A percentile compares a stretch with the other conserved stretches of the same genome.
Conservation (phyloP, 345 rosid genomes). For the Citrus reticulata region DNA sequence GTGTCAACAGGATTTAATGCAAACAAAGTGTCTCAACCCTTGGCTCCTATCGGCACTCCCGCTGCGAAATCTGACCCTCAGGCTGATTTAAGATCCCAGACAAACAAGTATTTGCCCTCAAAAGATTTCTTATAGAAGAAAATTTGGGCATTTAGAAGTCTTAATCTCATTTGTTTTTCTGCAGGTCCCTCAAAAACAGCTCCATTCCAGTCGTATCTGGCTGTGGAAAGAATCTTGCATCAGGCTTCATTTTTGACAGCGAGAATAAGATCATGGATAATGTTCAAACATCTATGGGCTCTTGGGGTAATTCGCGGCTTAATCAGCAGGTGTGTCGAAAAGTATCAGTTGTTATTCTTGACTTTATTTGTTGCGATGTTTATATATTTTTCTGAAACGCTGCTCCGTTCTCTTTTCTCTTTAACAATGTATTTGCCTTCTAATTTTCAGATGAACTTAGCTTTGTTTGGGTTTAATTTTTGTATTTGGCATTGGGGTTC, state of each 20-base stretch:
- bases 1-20: slow-evolving; percentile 39
- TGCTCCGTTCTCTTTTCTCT: neutral
- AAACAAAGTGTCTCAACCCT: slow-evolving; percentile 37
- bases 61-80: slow-evolving; percentile 54
- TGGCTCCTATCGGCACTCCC: slow-evolving; percentile 83
- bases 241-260: slow-evolving; percentile 50
- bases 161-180: slow-evolving; percentile 18
- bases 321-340: slow-evolving; percentile 64
- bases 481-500: neutral
- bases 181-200: slow-evolving; percentile 53
- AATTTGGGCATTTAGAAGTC: slow-evolving; percentile 1
- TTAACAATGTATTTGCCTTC: neutral
- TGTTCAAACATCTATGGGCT: slow-evolving; percentile 58
- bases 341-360: neutral
- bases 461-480: neutral
- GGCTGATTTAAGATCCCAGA: slow-evolving; percentile 47
- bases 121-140: slow-evolving; percentile 6
- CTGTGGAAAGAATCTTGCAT: slow-evolving; percentile 41
- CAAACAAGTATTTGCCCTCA: slow-evolving; percentile 38
- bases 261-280: slow-evolving; percentile 57
- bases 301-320: slow-evolving; percentile 64
- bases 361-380: neutral
- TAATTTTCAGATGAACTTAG: neutral
- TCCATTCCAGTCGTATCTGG: slow-evolving; percentile 32
- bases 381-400: neutral